These are phyloP conservation scores for Galeopsis tetrahit DNA, from an alignment of 257 asterid genomes.

Conservation along the genomic window DNA sequence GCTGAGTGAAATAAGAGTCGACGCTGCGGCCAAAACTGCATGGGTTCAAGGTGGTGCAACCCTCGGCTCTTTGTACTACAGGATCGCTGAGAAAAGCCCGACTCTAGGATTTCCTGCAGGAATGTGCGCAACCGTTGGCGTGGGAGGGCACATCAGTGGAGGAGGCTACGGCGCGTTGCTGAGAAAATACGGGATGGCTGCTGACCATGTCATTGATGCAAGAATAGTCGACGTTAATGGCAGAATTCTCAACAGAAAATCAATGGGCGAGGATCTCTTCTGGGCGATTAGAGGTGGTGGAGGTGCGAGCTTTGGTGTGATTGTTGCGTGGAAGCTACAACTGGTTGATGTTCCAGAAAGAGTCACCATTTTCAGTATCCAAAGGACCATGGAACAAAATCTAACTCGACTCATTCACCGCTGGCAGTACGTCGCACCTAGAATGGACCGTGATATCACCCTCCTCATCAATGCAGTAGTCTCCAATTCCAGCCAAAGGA, in stretches of 20 bases:
- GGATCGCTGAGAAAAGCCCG: slow-evolving; percentile 17
- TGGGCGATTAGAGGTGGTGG: slow-evolving; percentile 41
- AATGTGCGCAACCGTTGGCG: slow-evolving; percentile 28
- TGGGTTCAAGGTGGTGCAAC: slow-evolving; percentile 38
- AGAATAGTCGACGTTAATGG: slow-evolving; percentile 33
- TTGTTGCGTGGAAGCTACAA: slow-evolving; percentile 30
- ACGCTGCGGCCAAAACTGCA: slow-evolving; percentile 24
- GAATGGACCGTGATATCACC: background rate
- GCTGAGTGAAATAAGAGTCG: slow-evolving; percentile 11
- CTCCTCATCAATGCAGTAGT: background rate
- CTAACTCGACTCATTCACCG: slow-evolving; percentile 25
- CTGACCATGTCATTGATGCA: slow-evolving; percentile 35
- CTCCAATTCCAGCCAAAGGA: background rate
- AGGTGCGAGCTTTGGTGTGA: slow-evolving; percentile 39
- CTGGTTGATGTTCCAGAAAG: slow-evolving; percentile 38
- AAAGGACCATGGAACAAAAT: slow-evolving; percentile 24
- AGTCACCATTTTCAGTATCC: slow-evolving; percentile 19
- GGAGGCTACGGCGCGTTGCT: slow-evolving; percentile 35
- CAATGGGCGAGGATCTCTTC: slow-evolving; percentile 34
- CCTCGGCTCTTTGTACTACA: slow-evolving; percentile 27
- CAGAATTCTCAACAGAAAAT: slow-evolving; percentile 16
- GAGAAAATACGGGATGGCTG: slow-evolving; percentile 34
- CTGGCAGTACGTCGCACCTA: slow-evolving; percentile 37
- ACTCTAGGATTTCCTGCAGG: slow-evolving; percentile 24
- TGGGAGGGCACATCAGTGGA: slow-evolving; percentile 38